Evolutionary conservation across 2,329 filamentous ascomycete genomes (phyloP), one percentile per base, ranked within the genome.

Genomic region (Botrytis fragariae): DNA sequence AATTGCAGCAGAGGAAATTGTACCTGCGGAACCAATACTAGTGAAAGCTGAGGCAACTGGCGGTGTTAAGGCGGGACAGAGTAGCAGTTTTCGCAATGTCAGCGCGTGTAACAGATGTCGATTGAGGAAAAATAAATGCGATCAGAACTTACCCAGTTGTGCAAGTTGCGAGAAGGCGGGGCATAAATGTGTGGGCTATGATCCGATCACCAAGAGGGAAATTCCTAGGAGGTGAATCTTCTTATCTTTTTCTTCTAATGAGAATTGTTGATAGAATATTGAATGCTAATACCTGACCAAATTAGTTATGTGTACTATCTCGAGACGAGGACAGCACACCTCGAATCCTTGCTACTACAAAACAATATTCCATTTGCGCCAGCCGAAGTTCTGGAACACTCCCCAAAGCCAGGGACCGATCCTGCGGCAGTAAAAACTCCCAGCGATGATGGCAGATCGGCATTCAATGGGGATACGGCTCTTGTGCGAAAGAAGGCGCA

Each of bases 31-130:
- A 57, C 76, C 78, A 20, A 45, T 73, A 6, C 76, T 72, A 14
- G 45, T 73, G 10, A 39, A 57, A 57, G 48, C 61, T 5, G 68
- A 63, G 16, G 70, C 57, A 37, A 64, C 57, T 9, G 74, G 63
- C 10, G 74, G 54, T 32, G 74, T 70, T 78, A 77, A 25, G 77
- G n/a, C 84, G 22, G 86, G 86, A 16, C 87, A 90, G 81, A 89
- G 88, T 81, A 90, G 86, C 81, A 90, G 86, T 77, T 95, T 95
- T 80, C 91, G 93, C 78, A 95, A 95, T 82, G 95, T 98, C 76
- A 97, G 93, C 82, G 95, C 95, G 73, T 98, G 95, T 84, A 97
- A 98, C 84, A 90, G 94, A 59, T 98, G 95, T 83, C 89, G 95
- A 63, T 84, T 97, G 81, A 89, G 95, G 79, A 98, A 98, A 86